Percentiles rank a stretch among this genome's conserved stretches.
phyloP scores from a whole-genome alignment of 2,329 filamentous ascomycete genomes.

The Diaporthe capsici region DNA sequence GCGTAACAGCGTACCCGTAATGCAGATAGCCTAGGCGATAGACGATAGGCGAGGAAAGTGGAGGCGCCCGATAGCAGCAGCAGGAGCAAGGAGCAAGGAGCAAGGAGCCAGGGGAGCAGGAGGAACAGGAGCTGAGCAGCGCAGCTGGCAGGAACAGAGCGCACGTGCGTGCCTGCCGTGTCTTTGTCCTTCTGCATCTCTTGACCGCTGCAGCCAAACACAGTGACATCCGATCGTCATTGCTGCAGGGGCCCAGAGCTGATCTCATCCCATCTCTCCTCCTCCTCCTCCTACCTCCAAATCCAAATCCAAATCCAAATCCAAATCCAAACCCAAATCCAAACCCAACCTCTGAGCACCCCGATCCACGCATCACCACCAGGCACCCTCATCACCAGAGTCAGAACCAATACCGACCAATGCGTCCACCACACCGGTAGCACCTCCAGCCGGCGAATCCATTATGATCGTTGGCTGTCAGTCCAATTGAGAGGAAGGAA shows the following conservation, averaged over 20 bases:
- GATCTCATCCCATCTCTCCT: conserved; percentile 14
- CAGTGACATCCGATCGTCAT: conserved; percentile 28
- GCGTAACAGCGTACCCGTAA: conserved; percentile 1
- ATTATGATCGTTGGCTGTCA: conserved; percentile 30
- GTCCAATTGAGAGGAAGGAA: conserved; percentile 31
- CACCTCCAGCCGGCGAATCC: conserved; percentile 4
- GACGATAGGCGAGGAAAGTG: conserved; percentile 12
- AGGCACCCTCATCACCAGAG: conserved; percentile 1
- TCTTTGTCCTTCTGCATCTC: neutral
- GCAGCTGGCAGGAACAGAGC: neutral
- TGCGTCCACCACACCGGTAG: neutral
- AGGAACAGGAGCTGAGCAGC: neutral
- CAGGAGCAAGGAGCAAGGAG: neutral
- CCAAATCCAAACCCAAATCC: neutral
- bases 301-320: neutral
- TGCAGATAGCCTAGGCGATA: conserved; percentile 9
- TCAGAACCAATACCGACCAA: neutral
- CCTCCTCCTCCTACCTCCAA: neutral
- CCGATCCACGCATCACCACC: conserved; percentile 13
- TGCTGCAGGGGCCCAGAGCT: conserved; percentile 26
- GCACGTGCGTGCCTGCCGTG: conserved; percentile 28
- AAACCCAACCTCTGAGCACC: neutral
- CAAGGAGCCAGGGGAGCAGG: neutral
- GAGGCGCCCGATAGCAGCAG: conserved; percentile 21
- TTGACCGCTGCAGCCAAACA: neutral